Evolutionary conservation across 2,329 filamentous ascomycete genomes (phyloP), one percentile per base, ranked within the genome.

Genomic region (Aspergillus thermomutatus): DNA sequence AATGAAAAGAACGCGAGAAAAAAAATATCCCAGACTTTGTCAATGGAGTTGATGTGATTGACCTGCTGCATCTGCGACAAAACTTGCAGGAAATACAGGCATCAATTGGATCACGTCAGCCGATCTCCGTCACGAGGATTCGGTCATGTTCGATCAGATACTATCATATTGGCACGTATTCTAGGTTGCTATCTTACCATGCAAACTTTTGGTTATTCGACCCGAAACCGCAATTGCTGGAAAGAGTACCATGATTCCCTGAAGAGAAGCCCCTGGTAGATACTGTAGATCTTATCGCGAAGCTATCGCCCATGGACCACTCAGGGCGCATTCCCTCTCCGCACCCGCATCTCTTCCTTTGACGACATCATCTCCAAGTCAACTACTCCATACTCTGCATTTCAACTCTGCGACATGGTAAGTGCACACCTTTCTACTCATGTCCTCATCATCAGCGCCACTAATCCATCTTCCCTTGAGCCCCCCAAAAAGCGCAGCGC

Each of bases 401-500:
- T 45, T 23, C n/a, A 45, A 10, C 4, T 3, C 43, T 23, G 27
- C 48, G 28, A 34, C 17, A 68, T 69, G 66, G 66, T 68, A 64
- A 58, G 54, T 25, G 19, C 21, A n/a, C 26, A 14, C 6, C 17
- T n/a, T n/a, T 21, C 47, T 14, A 1, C 11, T 28, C 3, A 37
- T 9, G 8, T 3, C 11, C 10, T 11, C 14, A 46, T 19, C n/a
- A 43, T n/a, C 7, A 45, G 43, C 49, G 41, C 49, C 45, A 47
- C 41, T n/a, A 11, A 23, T 23, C 9, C 19, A 3, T 41, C 14
- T 0, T n/a, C 23, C 23, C 1, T 26, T 50, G 60, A 76, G 72
- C 74, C 67, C 57, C 72, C 71, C 55, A 75, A 72, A 61, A 74
- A 72, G 60, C 72, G 72, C 60, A 61, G 65, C 61, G 66, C 66